Evolutionary conservation across 768 basidiomycete genomes (phyloP), one percentile per base, ranked within the genome.

Genomic region (Boletus tomentosulus): DNA sequence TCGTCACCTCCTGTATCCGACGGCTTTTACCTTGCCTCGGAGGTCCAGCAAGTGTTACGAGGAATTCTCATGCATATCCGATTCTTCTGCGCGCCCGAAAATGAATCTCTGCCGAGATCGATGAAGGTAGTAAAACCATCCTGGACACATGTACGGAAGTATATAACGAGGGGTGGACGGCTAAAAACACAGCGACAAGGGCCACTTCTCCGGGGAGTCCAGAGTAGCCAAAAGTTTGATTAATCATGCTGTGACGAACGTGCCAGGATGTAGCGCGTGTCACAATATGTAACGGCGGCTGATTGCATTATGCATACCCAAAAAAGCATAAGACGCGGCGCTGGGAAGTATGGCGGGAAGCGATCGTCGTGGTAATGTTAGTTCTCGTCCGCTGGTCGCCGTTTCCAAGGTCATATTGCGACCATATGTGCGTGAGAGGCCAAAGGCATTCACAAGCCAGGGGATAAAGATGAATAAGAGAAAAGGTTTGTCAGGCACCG

Each of bases 351-450:
- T 22, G 34, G 27, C 46, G 35, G 38, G 53, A 61, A 47, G 46
- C 44, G 56, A 58, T 57, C 39, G 62, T 53, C 58, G 62, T 61
- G 58, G 61, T 63, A 51, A 62, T 54, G 50, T 19, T 12, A 27
- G 33, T 43, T 30, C 31, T 46, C 38, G 51, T 50, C 49, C 46
- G 25, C 8, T 6, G 33, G 31, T 28, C 48, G 43, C 50, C 41
- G 60, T 49, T 22, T 24, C 47, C 47, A 48, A 48, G 47, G 25
- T 5, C 25, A 37, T 48, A 19, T 19, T 19, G 35, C 35, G 34
- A 24, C 22, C 13, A 35, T 25, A 16, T n/a, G 45, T 30, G 44
- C 4, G 28, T 46, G 45, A 44, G 25, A 16, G 38, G 37, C n/a
- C 37, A 16, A 35, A 37, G 35, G 38, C 8, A 39, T 39, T 38